Evolutionary conservation across 352 stramenopile genomes (phyloP).

Genomic region (Thalassiosira pacifica): DNA sequence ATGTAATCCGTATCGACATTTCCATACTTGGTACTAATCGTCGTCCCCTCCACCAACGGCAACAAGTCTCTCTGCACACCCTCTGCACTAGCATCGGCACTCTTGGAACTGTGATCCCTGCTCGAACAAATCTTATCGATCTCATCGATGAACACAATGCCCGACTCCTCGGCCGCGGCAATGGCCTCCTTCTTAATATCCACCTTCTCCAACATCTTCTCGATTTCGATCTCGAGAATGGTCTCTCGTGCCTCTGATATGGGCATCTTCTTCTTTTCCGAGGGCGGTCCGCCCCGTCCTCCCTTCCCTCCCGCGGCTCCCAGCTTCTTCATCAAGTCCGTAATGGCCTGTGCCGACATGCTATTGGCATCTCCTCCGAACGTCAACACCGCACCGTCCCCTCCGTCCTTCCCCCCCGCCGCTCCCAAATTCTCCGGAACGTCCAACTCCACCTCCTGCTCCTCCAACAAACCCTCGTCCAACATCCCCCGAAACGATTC

Average conservation of each 20-base stretch:
- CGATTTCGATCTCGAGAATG: slow-evolving; percentile 96
- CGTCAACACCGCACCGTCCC: slow-evolving; percentile 59
- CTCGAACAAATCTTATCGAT: slow-evolving; percentile 99
- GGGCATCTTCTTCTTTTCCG: slow-evolving; percentile 93
- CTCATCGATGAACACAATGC: slow-evolving; percentile 99
- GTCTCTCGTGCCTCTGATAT: slow-evolving; percentile 93
- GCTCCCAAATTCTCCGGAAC: slow-evolving; percentile 67
- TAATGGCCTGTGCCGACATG: slow-evolving; percentile 73
- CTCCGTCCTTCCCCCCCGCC: slow-evolving; percentile 50
- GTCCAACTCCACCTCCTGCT: slow-evolving; percentile 88
- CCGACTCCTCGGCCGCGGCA: slow-evolving; percentile 95
- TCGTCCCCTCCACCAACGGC: slow-evolving; percentile 98
- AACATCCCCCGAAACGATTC: slow-evolving; percentile 94
- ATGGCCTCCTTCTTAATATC: slow-evolving; percentile 90
- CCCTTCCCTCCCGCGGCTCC: slow-evolving; percentile 31
- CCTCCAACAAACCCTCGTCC: slow-evolving; percentile 87
- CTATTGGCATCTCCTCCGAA: slow-evolving; percentile 66
- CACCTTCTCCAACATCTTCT: slow-evolving; percentile 89
- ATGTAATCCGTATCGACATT: slow-evolving; percentile 99
- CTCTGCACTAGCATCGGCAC: slow-evolving; percentile 96
- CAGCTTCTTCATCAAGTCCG: slow-evolving; percentile 80
- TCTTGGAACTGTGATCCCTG: slow-evolving; percentile 89
- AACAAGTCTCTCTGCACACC: slow-evolving; percentile 98
- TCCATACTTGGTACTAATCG: slow-evolving; percentile 97
- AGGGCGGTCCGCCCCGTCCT: slow-evolving; percentile 61